Base-by-base conservation (phyloP, 305 asterid genomes). In the Fraxinus latifolia region DNA sequence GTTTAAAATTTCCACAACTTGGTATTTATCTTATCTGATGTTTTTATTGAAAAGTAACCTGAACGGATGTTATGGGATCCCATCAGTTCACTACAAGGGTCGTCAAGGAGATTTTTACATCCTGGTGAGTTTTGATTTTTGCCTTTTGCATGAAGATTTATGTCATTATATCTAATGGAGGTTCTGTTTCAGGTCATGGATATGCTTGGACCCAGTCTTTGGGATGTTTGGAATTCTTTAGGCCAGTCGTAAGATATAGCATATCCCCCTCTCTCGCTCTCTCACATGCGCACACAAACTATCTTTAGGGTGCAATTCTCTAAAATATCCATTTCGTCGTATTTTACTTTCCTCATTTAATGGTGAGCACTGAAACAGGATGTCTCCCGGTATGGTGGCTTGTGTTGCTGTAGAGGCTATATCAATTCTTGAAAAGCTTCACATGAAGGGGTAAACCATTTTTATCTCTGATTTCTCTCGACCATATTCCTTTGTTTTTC, bases 171-270 rank as follows among this genome's bases (percentile, higher is more conserved):
- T 71, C 68, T 47, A 80, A 25, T 80, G 80, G 86, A 74, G 79
- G 79, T 12, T 31, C 29, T 55, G 31, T 84, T 85, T 82, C 90
- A 95, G 99, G 99, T 96, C 84, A 96, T 96, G 99, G 99, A 96
- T 93, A 96, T 96, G 89, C 99, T 96, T 58, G 99, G 99, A 79
- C 99, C 99, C 9, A 96, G 98, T 88, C 98, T 96, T 81, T 96
- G 99, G 99, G 99, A 96, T 85, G 98, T 95, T 72, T 96, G 98
- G 99, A 96, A 93, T 86, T 90, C 97, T 58, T 86, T 95, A 79
- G 97, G 98, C 89, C 99, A 96, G 81, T 91, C 98, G 99, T 96
- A 92, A 86, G 97, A 70, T 14, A 5, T 25, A 70, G 14, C 21
- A 32, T 77, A 81, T 34, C 65, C 65, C 87, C 39, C 77, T 78